Base-by-base conservation (phyloP, 768 basidiomycete genomes). In the Lyophyllum semitale region DNA sequence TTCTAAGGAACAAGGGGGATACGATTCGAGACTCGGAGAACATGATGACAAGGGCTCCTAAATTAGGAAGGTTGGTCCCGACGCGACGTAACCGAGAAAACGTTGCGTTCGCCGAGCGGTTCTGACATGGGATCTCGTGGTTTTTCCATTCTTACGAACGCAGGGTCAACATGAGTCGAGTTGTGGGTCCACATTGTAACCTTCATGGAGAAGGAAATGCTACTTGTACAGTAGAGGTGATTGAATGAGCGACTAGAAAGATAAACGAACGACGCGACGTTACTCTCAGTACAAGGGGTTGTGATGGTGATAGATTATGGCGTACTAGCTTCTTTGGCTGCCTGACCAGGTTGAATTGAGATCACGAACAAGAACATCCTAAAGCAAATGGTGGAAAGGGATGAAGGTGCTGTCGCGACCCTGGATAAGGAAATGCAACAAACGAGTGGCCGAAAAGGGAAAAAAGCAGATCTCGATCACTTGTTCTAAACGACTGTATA, bases 401-500 rank as follows among this genome's bases (percentile, higher is more conserved):
- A 63, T 40, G 44, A 59, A 49, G 56, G 45, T 45, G 38, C 49
- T 61, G 61, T 60, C 50, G 46, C 26, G 40, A 13, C 71, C 67
- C 49, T 47, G 41, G 54, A 67, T 66, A 52, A 53, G 71, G 71
- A 49, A 59, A 29, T 23, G 12, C 66, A 58, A 76, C 73, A 78
- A 77, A 78, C 67, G 71, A 72, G 64, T 66, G 66, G 41, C 74
- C 68, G 29, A 66, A 73, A 72, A 59, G 44, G 73, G 49, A 66
- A 53, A 23, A 30, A 32, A 35, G 20, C 45, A 48, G 64, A 73
- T 73, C 69, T 71, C 65, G 70, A 73, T 72, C 68, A 32, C 54
- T 61, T 65, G 63, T 63, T 46, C 11, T 13, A 35, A 62, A 59
- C 59, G 61, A 64, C 63, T 48, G 56, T 71, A 68, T 73, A 68